Conservation (phyloP, 441 rosid species). For the Adansonia rubrostipa region DNA sequence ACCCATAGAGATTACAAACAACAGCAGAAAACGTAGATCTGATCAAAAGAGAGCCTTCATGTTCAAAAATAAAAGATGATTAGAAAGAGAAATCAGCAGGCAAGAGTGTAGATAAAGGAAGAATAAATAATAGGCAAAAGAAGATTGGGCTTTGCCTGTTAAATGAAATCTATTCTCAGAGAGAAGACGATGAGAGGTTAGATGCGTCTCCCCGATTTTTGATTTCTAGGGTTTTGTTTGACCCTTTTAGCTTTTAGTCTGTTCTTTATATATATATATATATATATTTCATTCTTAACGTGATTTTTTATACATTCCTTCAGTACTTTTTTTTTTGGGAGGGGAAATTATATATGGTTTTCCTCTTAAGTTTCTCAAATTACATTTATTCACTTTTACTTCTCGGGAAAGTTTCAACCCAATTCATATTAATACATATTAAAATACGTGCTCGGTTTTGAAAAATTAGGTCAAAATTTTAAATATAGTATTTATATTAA, state of each 20-base stretch:
- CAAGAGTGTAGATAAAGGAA: background rate
- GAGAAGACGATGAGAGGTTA: background rate
- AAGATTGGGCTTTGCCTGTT: background rate
- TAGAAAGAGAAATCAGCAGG: background rate
- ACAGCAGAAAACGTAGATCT: constrained; percentile 18
- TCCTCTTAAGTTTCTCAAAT: too few relatives aligned
- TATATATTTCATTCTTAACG: too few relatives aligned
- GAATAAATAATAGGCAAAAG: background rate
- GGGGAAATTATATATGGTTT: too few relatives aligned
- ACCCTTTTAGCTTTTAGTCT: constrained; percentile 20
- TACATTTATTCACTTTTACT: too few relatives aligned
- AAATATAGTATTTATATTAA: too few relatives aligned
- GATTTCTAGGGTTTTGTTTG: constrained; percentile 47
- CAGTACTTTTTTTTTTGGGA: too few relatives aligned
- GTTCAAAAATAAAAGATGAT: background rate
- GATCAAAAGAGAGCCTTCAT: background rate
- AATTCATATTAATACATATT: too few relatives aligned
- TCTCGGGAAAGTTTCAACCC: too few relatives aligned
- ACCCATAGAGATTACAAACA: background rate
- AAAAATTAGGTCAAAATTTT: too few relatives aligned
- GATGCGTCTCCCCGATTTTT: background rate
- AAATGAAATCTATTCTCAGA: background rate
- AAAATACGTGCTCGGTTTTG: too few relatives aligned
- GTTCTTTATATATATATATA: background rate
- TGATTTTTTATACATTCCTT: too few relatives aligned